Evolutionary conservation across 495 filamentous ascomycete species (phyloP), one percentile per base, ranked within the genome.

Genomic region (Xeromyces bisporus): DNA sequence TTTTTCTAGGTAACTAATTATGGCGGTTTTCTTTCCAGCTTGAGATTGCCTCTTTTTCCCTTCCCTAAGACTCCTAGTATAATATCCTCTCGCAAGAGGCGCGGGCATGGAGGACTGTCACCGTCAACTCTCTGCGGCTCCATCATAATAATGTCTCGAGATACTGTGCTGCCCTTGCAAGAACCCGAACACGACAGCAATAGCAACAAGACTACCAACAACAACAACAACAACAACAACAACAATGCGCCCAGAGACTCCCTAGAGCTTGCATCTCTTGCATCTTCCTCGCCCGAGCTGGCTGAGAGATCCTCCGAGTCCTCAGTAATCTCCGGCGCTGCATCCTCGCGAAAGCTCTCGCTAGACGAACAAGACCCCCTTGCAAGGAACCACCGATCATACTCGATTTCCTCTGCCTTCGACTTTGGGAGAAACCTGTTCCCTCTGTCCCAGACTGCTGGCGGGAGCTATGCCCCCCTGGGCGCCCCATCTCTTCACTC

Each of bases 241-340:
- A 42, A 42, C 14, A 36, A 42, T 29, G 48, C 47, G 15, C 66
- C 72, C 28, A 80, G 89, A 44, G 89, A 96, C 64, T 97, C 89
- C 32, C 75, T 97, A 39, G 89, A 97, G 58, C 79, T 97, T 28
- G 89, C 84, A 31, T 93, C 85, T 16, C 73, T 97, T 33, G 89
- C 89, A 8, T 93, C 86, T 26, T 77, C 71, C 27, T 70, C 58
- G 26, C 55, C 58, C 11, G 60, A 58, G 36, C 69, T 67, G 16
- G 54, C 50, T 2, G 62, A 47, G 23, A 61, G 71, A 23, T 67
- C 71, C 23, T 76, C 74, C 2, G 65, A 73, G 31, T 75, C 69
- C 30, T 83, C 81, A 8, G 94, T 85, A 15, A 69, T 73, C 29
- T 78, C 80, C 17, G 85, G 82, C 38, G 74, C 89, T 42, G 78